phyloP scores from a whole-genome alignment of 2,329 filamentous ascomycete genomes.

The Pseudocercospora pini-densiflorae region DNA sequence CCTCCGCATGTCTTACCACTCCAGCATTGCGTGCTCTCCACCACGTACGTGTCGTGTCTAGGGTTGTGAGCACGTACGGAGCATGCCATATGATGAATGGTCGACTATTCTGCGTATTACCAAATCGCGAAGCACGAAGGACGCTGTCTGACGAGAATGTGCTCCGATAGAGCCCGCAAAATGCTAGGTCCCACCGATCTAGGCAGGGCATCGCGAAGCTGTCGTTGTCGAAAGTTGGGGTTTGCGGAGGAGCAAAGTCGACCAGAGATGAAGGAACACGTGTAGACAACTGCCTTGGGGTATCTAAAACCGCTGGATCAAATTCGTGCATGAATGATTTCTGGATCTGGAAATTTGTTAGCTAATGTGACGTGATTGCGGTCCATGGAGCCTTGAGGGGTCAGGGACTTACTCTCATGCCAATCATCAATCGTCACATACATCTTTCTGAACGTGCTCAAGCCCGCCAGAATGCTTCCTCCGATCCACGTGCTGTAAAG shows the following conservation, averaged over 20 bases:
- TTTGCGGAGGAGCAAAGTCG: constrained; percentile 7
- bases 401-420: constrained; percentile 72
- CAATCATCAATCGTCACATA: constrained; percentile 99
- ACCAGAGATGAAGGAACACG: constrained; percentile 7
- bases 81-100: background rate
- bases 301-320: constrained; percentile 75
- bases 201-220: background rate
- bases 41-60: background rate
- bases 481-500: constrained; percentile 99
- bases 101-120: constrained; percentile 1
- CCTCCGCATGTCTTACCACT: constrained; percentile 5
- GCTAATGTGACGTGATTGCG: constrained; percentile 16
- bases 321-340: constrained; percentile 76
- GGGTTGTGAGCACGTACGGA: constrained; percentile 1
- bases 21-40: constrained; percentile 16
- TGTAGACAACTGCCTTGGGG: constrained; percentile 16
- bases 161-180: background rate
- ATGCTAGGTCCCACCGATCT: background rate
- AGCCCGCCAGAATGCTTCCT: constrained; percentile 91
- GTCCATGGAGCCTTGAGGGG: constrained; percentile 11
- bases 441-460: constrained; percentile 99
- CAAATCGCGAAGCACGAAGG: constrained; percentile 1
- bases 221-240: constrained; percentile 1
- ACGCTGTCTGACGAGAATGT: background rate
- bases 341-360: constrained; percentile 62